phyloP scores from a whole-genome alignment of 768 basidiomycete species.

The Tulasnella sp. region DNA sequence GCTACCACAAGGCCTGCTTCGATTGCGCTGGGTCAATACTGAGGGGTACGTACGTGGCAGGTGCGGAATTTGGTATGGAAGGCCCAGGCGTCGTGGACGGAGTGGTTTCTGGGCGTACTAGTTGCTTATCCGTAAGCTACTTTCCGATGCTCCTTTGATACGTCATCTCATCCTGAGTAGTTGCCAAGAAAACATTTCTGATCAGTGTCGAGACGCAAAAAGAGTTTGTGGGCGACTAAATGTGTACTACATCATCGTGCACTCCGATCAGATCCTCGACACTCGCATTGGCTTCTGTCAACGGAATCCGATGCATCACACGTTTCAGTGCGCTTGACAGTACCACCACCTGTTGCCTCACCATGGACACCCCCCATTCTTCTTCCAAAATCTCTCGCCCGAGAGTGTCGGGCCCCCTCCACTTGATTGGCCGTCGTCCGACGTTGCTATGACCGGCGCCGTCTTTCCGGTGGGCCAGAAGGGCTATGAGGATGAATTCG shows the following conservation, averaged over 20 bases:
- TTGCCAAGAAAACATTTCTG: no score
- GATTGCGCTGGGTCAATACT: no score
- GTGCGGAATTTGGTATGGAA: background rate
- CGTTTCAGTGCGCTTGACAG: background rate
- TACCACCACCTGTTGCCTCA: background rate
- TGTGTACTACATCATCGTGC: no score
- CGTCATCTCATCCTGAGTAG: no score
- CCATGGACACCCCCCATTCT: slow-evolving; percentile 2
- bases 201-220: no score
- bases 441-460: background rate
- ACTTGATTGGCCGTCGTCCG: background rate
- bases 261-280: no score
- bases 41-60: background rate
- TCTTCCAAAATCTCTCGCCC: slow-evolving; percentile 8
- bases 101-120: background rate
- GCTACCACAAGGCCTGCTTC: no score
- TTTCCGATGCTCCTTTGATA: no score
- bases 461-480: background rate
- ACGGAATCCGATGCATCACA: background rate
- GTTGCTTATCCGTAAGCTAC: no score
- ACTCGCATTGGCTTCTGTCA: no score
- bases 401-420: background rate
- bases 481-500: background rate
- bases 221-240: no score
- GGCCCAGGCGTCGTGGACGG: slow-evolving; percentile 1